Percentiles rank a stretch among this genome's conserved stretches.
These are phyloP conservation scores for Achlya hypogyna DNA, from an alignment of 352 stramenopile species.

Conservation along the genomic window DNA sequence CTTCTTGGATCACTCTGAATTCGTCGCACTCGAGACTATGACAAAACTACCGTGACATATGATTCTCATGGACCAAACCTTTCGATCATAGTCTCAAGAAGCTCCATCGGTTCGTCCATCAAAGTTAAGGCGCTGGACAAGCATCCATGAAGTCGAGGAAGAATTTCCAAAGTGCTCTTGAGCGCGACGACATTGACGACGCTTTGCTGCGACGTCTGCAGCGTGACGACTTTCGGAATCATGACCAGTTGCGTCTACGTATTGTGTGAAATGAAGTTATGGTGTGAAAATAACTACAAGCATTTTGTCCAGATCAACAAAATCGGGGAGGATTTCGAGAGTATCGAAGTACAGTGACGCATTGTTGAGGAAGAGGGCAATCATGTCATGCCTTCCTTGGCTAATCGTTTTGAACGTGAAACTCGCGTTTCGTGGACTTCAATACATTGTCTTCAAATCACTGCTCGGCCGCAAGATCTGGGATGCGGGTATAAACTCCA, in stretches of 20 bases:
- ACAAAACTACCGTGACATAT: not conserved
- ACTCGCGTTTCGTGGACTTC: not conserved
- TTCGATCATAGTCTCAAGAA: conserved; percentile 56
- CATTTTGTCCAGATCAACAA: conserved; percentile 62
- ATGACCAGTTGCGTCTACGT: conserved; percentile 54
- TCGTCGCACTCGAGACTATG: conserved; percentile 42
- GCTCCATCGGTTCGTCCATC: conserved; percentile 27
- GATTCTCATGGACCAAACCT: conserved; percentile 31
- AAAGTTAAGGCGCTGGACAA: conserved; percentile 32
- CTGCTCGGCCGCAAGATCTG: conserved; percentile 72
- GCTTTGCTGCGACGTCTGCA: conserved; percentile 49
- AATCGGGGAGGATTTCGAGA: conserved; percentile 57
- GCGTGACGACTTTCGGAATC: conserved; percentile 66
- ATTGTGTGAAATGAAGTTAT: not conserved
- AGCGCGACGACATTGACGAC: conserved; percentile 74
- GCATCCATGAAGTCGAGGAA: conserved; percentile 45
- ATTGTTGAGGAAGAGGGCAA: conserved; percentile 67
- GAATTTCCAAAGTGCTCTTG: conserved; percentile 68
- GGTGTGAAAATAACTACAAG: conserved; percentile 31
- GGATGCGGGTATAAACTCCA: not conserved
- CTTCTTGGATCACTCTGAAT: conserved; percentile 39
- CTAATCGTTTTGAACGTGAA: conserved; percentile 22
- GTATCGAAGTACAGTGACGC: conserved; percentile 77
- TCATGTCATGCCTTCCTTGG: conserved; percentile 55
- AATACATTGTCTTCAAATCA: conserved; percentile 74